Percentiles rank a stretch among this genome's conserved stretches.
phyloP scores from a whole-genome alignment of 176 grass and related monocot species.

The Pontederia paniculata region DNA sequence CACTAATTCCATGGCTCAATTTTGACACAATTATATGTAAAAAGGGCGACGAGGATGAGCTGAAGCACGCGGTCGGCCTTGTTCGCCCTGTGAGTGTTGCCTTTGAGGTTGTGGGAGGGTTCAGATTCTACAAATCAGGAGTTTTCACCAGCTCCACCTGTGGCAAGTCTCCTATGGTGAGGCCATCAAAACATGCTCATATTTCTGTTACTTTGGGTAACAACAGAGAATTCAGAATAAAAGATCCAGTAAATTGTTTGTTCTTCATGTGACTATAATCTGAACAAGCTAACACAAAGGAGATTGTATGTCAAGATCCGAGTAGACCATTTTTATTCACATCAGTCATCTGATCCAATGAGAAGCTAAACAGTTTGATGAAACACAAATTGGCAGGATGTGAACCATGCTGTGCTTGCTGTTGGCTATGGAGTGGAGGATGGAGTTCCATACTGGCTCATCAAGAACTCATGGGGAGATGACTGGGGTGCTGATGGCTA shows the following conservation, averaged over 20 bases:
- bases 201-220: neutral
- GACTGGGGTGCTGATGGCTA: conserved; percentile 81
- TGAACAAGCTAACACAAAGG: too few species aligned
- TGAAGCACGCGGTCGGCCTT: conserved; percentile 79
- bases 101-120: conserved; percentile 51
- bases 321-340: too few species aligned
- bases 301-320: too few species aligned
- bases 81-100: conserved; percentile 98
- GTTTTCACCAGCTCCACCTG: conserved; percentile 73
- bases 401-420: conserved; percentile 96
- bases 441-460: conserved; percentile 71
- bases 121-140: conserved; percentile 73
- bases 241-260: too few species aligned
- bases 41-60: conserved; percentile 77
- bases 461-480: conserved; percentile 96
- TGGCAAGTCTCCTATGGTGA: conserved; percentile 57
- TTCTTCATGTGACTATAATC: too few species aligned
- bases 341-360: too few species aligned
- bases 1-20: conserved; percentile 9
- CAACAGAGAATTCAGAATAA: too few species aligned
- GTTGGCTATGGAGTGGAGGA: conserved; percentile 90
- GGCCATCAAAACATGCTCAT: conserved; percentile 3
- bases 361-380: neutral
- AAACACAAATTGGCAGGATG: conserved; percentile 46
- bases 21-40: conserved; percentile 8